Conservation (phyloP, 768 basidiomycete species). For the Lactarius evosmus region DNA sequence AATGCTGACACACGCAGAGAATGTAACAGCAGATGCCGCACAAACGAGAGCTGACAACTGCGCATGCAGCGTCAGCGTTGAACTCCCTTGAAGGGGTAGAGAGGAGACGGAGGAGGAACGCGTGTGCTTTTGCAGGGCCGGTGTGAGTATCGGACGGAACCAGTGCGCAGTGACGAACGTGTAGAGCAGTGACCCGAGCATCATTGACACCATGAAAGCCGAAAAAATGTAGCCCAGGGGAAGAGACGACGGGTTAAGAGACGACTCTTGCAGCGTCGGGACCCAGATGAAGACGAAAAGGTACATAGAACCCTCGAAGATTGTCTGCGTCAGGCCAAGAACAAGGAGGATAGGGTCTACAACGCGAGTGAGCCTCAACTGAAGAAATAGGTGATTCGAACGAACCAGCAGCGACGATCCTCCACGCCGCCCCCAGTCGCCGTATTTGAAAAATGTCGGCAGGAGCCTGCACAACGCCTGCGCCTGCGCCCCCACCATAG, state of each 20-base stretch:
- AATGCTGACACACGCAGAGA: slow-evolving; percentile 47
- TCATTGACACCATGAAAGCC: slow-evolving; percentile 78
- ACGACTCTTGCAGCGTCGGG: slow-evolving; percentile 63
- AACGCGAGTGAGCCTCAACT: neutral
- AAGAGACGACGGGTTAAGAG: slow-evolving; percentile 41
- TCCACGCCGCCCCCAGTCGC: slow-evolving; percentile 54
- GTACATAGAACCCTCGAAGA: slow-evolving; percentile 84
- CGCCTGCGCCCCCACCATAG: slow-evolving; percentile 47
- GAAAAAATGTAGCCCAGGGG: slow-evolving; percentile 81
- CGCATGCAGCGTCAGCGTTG: slow-evolving; percentile 57
- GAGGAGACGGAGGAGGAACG: slow-evolving; percentile 16
- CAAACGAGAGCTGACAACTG: slow-evolving; percentile 65
- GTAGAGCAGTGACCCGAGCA: slow-evolving; percentile 72
- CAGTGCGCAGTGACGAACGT: slow-evolving; percentile 42
- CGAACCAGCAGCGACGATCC: slow-evolving; percentile 42
- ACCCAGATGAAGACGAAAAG: slow-evolving; percentile 85
- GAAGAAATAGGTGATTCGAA: neutral
- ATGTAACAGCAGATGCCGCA: slow-evolving; percentile 52
- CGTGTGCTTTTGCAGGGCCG: slow-evolving; percentile 21
- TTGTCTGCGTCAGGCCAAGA: slow-evolving; percentile 71
- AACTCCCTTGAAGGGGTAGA: slow-evolving; percentile 30
- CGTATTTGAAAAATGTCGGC: slow-evolving; percentile 49
- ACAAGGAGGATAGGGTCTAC: slow-evolving; percentile 59
- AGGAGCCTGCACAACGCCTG: slow-evolving; percentile 28
- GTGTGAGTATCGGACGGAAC: slow-evolving; percentile 28